A percentile compares a stretch with the other conserved stretches of the same genome.
phyloP scores from a whole-genome alignment of 768 basidiomycete species.

The Panaeolus cyanescens region DNA sequence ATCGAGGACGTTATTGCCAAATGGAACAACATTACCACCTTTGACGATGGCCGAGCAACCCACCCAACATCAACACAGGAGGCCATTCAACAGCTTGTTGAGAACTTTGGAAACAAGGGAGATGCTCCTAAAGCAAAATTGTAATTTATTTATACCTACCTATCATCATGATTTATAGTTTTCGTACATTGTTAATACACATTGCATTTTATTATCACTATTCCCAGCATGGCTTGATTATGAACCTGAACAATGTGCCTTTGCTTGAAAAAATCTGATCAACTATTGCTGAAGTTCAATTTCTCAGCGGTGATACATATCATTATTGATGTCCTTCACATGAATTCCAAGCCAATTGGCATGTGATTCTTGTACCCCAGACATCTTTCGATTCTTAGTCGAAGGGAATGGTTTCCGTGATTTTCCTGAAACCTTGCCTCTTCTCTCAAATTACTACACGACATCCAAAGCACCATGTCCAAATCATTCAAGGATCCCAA shows the following conservation, averaged over 20 bases:
- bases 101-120: conserved; percentile 53
- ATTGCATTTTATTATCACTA: neutral
- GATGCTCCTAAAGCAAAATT: conserved; percentile 52
- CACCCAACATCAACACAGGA: conserved; percentile 77
- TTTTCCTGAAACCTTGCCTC: too few relatives aligned
- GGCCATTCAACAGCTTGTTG: conserved; percentile 67
- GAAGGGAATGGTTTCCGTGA: too few relatives aligned
- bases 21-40: conserved; percentile 85
- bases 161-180: neutral
- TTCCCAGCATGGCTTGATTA: neutral
- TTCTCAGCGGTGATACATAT: too few relatives aligned
- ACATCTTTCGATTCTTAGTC: neutral
- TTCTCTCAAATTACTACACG: neutral
- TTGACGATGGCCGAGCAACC: conserved; percentile 84
- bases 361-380: conserved; percentile 20
- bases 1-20: conserved; percentile 81
- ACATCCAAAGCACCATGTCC: conserved; percentile 25
- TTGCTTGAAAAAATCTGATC: too few relatives aligned
- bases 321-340: too few relatives aligned
- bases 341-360: conserved; percentile 5
- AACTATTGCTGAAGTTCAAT: too few relatives aligned
- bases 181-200: neutral
- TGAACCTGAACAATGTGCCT: too few relatives aligned
- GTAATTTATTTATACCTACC: conserved; percentile 27
- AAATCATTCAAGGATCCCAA: conserved; percentile 41